phyloP scores from a whole-genome alignment of 352 stramenopile species.

The Albugo laibachii region DNA sequence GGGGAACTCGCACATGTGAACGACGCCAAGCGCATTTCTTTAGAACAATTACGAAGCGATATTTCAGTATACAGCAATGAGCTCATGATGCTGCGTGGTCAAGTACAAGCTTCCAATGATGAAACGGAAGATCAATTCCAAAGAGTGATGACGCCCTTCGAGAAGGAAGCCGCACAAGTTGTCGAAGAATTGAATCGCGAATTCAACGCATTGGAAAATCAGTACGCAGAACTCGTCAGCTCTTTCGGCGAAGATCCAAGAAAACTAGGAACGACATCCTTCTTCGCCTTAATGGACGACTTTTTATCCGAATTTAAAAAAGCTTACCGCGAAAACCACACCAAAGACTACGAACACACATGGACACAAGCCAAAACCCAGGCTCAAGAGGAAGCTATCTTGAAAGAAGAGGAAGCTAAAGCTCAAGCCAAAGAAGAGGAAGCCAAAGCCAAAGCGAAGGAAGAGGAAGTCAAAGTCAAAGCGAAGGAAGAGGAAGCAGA shows the following conservation, averaged over 20 bases:
- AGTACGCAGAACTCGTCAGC: conserved; percentile 58
- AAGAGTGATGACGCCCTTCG: conserved; percentile 60
- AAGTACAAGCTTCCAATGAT: conserved; percentile 55
- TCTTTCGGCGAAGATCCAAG: conserved; percentile 70
- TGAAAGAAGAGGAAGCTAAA: conserved; percentile 20
- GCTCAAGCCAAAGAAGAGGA: not conserved
- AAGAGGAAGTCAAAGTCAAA: no score
- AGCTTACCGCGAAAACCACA: conserved; percentile 72
- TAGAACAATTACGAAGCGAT: conserved; percentile 67
- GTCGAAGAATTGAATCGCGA: conserved; percentile 61
- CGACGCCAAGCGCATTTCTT: conserved; percentile 55
- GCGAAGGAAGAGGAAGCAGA: conserved; percentile 25
- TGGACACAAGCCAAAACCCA: conserved; percentile 15
- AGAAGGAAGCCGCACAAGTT: conserved; percentile 59
- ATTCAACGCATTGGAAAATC: conserved; percentile 43
- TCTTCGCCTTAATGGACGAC: conserved; percentile 65
- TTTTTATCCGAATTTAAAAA: conserved; percentile 79
- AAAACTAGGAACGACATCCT: conserved; percentile 65
- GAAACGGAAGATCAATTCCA: conserved; percentile 64
- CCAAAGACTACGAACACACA: conserved; percentile 64
- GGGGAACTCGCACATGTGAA: conserved; percentile 59
- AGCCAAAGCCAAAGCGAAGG: conserved; percentile 18
- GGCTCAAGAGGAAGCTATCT: conserved; percentile 10
- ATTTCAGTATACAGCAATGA: conserved; percentile 68
- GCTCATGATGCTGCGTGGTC: conserved; percentile 61